phyloP scores from a whole-genome alignment of 164 flowering plant species.

The Tetrastigma voinierianum region DNA sequence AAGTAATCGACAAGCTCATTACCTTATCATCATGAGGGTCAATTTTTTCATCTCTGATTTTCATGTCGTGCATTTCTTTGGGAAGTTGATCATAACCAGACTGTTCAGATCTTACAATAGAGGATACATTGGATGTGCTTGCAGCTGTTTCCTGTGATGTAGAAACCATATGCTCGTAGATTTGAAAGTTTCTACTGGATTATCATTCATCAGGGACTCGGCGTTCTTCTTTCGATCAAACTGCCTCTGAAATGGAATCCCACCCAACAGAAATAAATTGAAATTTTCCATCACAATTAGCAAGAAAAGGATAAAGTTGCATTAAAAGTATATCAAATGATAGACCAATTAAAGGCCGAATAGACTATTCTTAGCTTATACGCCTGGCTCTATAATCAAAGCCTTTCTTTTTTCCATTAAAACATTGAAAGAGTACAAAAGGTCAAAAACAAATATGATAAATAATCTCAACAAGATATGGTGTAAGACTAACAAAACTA shows the following conservation, averaged over 20 bases:
- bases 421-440: too few relatives aligned
- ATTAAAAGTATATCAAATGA: neutral
- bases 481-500: too few relatives aligned
- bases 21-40: constrained; percentile 61
- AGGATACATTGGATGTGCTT: constrained; percentile 39
- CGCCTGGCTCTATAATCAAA: neutral
- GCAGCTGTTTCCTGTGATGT: constrained; percentile 50
- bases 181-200: constrained; percentile 20
- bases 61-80: constrained; percentile 71
- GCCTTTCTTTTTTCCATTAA: too few relatives aligned
- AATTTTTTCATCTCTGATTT: constrained; percentile 59
- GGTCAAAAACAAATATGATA: too few relatives aligned
- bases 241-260: constrained; percentile 56
- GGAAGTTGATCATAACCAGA: constrained; percentile 64
- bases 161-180: constrained; percentile 43
- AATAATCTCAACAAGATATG: too few relatives aligned
- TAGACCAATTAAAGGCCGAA: neutral
- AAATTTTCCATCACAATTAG: neutral
- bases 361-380: neutral
- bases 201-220: constrained; percentile 22
- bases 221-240: constrained; percentile 49
- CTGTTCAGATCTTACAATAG: constrained; percentile 33
- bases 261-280: constrained; percentile 35
- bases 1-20: neutral
- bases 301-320: neutral